These are phyloP conservation scores for Backusella liffmaniae DNA, from an alignment of 192 early-diverging fungal species.

Conservation along the genomic window DNA sequence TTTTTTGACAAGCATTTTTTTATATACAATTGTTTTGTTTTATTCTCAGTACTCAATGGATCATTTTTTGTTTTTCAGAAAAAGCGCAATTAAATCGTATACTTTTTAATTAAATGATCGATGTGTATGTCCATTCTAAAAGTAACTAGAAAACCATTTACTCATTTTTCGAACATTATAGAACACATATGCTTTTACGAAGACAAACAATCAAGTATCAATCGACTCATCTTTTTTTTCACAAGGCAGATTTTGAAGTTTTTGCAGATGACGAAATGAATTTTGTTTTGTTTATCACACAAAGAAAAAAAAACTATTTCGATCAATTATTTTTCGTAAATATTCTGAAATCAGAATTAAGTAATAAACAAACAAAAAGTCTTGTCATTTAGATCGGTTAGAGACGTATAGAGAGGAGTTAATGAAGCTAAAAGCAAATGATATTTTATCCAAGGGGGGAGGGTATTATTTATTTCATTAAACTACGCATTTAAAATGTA, in stretches of 20 bases:
- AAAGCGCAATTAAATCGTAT: neutral
- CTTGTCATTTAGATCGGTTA: neutral
- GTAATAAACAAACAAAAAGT: neutral
- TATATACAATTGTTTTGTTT: neutral
- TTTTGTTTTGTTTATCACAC: neutral
- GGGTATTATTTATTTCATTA: neutral
- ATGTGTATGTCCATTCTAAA: neutral
- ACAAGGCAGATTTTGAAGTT: neutral
- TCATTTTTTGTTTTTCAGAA: neutral
- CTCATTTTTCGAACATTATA: neutral
- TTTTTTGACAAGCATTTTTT: neutral
- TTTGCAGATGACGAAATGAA: neutral
- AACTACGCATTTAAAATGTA: neutral
- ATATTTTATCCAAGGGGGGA: neutral
- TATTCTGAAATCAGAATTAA: too few relatives aligned
- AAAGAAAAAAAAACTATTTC: neutral
- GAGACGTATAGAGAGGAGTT: neutral
- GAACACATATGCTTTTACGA: neutral
- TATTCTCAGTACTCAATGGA: neutral
- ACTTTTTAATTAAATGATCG: neutral
- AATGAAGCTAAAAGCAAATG: neutral
- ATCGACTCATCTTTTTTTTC: neutral
- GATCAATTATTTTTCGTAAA: too few relatives aligned
- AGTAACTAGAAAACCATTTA: neutral
- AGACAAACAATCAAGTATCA: neutral